phyloP scores from a whole-genome alignment of 805 yeast genomes.

The Suhomyces kilbournensis region DNA sequence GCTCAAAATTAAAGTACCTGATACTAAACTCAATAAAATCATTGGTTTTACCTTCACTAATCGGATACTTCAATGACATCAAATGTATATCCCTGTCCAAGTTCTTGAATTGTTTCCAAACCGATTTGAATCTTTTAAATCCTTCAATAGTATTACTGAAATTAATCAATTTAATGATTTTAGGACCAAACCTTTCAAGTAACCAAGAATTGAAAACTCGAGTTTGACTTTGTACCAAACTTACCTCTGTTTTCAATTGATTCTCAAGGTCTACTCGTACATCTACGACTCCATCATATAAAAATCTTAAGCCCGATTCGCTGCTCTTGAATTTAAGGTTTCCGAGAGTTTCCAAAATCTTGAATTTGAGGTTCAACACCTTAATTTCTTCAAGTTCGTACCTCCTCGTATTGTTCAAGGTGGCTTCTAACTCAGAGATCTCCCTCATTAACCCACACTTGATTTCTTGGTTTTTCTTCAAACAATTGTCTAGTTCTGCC shows the following conservation, averaged over 20 bases:
- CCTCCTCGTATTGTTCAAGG: constrained; percentile 12
- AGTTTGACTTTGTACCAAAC: neutral
- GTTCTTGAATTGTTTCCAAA: constrained; percentile 17
- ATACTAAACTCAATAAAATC: constrained; percentile 10
- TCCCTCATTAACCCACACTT: constrained; percentile 10
- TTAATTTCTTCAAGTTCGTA: constrained; percentile 21
- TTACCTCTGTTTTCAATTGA: neutral
- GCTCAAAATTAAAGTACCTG: constrained; percentile 15
- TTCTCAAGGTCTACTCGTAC: constrained; percentile 2
- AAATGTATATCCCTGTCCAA: constrained; percentile 31
- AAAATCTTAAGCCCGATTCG: constrained; percentile 9
- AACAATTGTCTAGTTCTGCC: constrained; percentile 4
- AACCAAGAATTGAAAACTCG: neutral
- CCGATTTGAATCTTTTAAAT: constrained; percentile 13
- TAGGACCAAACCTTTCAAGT: neutral
- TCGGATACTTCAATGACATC: constrained; percentile 28
- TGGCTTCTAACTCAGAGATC: constrained; percentile 9
- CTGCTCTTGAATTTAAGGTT: constrained; percentile 18
- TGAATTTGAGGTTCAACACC: constrained; percentile 18
- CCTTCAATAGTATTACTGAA: constrained; percentile 11
- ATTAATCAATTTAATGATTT: neutral
- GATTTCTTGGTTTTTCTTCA: constrained; percentile 11
- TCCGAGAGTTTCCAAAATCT: constrained; percentile 24
- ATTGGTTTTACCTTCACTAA: constrained; percentile 7
- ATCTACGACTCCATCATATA: constrained; percentile 11